Evolutionary conservation across 2,329 filamentous ascomycete genomes (phyloP).

Genomic region (Rutstroemia sp.): DNA sequence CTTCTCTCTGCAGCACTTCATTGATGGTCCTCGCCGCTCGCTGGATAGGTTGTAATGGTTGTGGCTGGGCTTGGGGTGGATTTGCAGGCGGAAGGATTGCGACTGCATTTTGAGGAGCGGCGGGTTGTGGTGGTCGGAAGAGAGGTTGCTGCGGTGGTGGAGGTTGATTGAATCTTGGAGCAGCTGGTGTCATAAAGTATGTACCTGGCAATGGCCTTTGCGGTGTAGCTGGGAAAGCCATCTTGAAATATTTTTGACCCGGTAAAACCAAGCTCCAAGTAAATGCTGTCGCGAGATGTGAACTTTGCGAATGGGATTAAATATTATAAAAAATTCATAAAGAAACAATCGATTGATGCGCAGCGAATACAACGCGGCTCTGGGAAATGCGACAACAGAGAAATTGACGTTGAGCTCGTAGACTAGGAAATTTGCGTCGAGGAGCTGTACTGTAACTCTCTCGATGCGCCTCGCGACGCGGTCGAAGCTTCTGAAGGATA

Average conservation of each 20-base stretch:
- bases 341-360: conserved; percentile 10
- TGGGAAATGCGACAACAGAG: conserved; percentile 1
- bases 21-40: conserved; percentile 82
- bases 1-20: conserved; percentile 65
- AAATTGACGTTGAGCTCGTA: conserved; percentile 8
- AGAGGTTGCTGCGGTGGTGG: conserved; percentile 44
- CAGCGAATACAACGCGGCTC: conserved; percentile 4
- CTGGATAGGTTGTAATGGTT: conserved; percentile 60
- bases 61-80: conserved; percentile 13
- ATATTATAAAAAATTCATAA: conserved; percentile 21
- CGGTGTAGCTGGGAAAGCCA: conserved; percentile 43
- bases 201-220: conserved; percentile 68
- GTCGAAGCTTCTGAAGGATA: conserved; percentile 9
- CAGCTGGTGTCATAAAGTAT: conserved; percentile 67
- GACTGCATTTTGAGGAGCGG: conserved; percentile 14
- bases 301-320: conserved; percentile 9
- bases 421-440: conserved; percentile 2
- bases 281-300: conserved; percentile 9
- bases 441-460: conserved; percentile 5
- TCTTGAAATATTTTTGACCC: conserved; percentile 6
- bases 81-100: conserved; percentile 11
- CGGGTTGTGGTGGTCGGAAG: conserved; percentile 25
- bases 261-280: neutral
- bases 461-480: conserved; percentile 13
- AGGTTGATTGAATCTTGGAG: conserved; percentile 39